Conservation (phyloP, 106 monocot genomes). For the Apostasia ramifera region DNA sequence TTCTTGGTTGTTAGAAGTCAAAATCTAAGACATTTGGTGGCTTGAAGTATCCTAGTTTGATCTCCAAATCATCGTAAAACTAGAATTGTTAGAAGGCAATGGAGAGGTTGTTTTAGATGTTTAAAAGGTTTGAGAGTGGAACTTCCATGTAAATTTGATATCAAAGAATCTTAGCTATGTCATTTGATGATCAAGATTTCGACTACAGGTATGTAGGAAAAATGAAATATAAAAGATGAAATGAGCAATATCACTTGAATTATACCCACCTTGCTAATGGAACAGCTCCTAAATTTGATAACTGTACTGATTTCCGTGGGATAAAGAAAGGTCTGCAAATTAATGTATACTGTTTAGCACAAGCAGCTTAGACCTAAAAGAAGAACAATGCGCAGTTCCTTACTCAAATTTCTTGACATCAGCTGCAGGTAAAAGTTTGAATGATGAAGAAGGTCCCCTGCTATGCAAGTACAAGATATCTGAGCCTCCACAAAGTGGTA, state of each 20-base stretch:
- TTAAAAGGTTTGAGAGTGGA: no score
- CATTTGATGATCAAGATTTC: background rate
- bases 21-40: no score
- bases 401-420: conserved; percentile 61
- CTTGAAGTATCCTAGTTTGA: no score
- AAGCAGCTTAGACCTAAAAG: background rate
- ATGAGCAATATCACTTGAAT: background rate
- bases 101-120: no score
- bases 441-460: conserved; percentile 70
- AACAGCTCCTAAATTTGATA: conserved; percentile 72
- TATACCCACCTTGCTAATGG: conserved; percentile 57
- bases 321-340: conserved; percentile 67
- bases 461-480: conserved; percentile 68
- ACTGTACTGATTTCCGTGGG: conserved; percentile 48
- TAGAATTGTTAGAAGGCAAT: no score
- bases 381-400: conserved; percentile 15
- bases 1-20: no score
- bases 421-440: conserved; percentile 35
- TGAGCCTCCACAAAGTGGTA: conserved; percentile 31
- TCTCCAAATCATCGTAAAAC: no score
- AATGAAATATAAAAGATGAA: background rate
- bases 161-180: background rate
- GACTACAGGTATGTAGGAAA: background rate
- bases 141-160: no score
- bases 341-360: background rate